These are phyloP conservation scores for Neurospora terricola DNA, from an alignment of 495 filamentous ascomycete species.

Conservation along the genomic window DNA sequence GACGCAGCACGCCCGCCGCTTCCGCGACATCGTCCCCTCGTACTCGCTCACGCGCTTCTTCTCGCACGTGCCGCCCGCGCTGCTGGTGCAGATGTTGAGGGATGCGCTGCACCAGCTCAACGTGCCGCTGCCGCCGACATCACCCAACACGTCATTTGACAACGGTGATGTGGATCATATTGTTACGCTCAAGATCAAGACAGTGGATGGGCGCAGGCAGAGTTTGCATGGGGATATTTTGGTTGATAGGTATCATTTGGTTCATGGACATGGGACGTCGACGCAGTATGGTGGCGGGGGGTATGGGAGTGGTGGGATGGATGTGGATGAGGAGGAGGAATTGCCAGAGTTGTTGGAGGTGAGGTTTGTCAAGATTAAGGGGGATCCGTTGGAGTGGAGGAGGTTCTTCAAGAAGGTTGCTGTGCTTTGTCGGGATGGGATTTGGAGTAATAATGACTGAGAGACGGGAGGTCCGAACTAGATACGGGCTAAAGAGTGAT, in stretches of 20 bases:
- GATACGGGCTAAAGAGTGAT: not conserved
- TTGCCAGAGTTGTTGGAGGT: conserved; percentile 79
- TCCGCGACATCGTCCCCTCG: conserved; percentile 74
- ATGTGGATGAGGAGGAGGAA: conserved; percentile 33
- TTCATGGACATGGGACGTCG: conserved; percentile 3
- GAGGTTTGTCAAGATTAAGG: conserved; percentile 86
- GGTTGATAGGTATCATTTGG: conserved; percentile 54
- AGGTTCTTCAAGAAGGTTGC: conserved; percentile 92
- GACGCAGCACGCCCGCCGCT: conserved; percentile 79
- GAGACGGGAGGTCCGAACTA: not conserved
- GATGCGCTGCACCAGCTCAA: conserved; percentile 77
- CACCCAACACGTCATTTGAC: conserved; percentile 12
- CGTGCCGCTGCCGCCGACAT: conserved; percentile 53
- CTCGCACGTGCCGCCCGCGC: conserved; percentile 65
- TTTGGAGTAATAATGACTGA: conserved; percentile 41
- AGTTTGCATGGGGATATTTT: conserved; percentile 73
- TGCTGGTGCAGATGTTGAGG: conserved; percentile 67
- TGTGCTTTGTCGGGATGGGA: conserved; percentile 71
- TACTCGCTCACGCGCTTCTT: conserved; percentile 86
- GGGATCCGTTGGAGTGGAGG: conserved; percentile 94
- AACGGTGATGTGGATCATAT: conserved; percentile 32
- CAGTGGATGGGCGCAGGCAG: conserved; percentile 70
- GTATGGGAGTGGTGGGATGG: not conserved
- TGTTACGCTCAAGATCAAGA: conserved; percentile 60
- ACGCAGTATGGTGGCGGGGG: not conserved